Base-by-base conservation (phyloP, 2,329 filamentous ascomycete genomes). In the Monilinia laxa region DNA sequence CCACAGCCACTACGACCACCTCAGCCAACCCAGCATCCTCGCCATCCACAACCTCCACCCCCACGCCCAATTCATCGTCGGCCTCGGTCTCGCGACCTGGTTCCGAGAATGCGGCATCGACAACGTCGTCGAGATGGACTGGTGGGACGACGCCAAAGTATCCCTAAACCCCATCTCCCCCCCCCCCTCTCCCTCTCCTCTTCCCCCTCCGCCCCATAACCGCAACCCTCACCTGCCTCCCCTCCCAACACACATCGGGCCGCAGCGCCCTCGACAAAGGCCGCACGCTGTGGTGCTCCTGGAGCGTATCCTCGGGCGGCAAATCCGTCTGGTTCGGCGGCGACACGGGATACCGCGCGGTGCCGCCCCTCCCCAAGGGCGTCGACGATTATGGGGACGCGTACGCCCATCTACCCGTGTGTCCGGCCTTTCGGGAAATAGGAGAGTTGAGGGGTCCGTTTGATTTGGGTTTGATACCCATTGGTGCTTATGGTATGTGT, bases 391-490 rank as follows among this genome's bases (percentile, higher is more conserved):
- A 92, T 76, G 84, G 83, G 9, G 80, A 86, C 0, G 85, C 88
- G 67, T 87, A 88, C 73, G 81, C 87, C 20, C 81, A 88, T 62
- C 79, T 89, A 20, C 92, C 93, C 5, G 80, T 82, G 28, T 96
- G 91, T 75, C 93, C 93, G 10, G 92, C 93, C 60, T 97, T 97
- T 80, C 85, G 86, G 69, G 84, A 96, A 77, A 93, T 97, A 69
- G 94, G 94, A 69, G 80, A 87, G 20, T 83, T 89, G 63, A 84
- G 92, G 45, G 93, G 94, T 0, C 92, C 92, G 0, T 97, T 97
- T 74, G 92, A 97, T 76, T 84, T 98, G 9, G 94, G 94, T 0
- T 80, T 97, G 65, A 95, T 98, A 70, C 94, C 94, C 51, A 97
- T 98, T 72, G 94, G 94, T 64, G 94, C 93, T 2, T 97, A 97